Conservation (phyloP, 2,329 filamentous ascomycete genomes). For the Clonostachys byssicola region DNA sequence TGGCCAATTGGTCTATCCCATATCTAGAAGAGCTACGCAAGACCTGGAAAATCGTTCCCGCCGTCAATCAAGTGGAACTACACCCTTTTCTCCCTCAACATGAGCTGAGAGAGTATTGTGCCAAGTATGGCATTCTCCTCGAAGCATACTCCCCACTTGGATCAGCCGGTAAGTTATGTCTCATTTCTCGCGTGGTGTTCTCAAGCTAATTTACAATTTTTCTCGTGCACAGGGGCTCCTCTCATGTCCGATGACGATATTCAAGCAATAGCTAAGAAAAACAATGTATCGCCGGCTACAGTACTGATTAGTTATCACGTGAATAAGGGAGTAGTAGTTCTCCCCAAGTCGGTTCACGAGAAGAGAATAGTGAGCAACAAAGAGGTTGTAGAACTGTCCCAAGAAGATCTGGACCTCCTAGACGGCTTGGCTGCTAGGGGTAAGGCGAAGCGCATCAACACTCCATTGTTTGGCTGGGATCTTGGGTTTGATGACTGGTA, state of each 20-base stretch:
- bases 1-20: constrained; percentile 43
- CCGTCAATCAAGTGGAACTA: constrained; percentile 66
- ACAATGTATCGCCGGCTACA: too few relatives aligned
- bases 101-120: constrained; percentile 51
- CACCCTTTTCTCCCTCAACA: constrained; percentile 64
- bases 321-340: too few relatives aligned
- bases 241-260: too few relatives aligned
- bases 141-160: constrained; percentile 64
- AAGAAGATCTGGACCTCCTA: constrained; percentile 3
- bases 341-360: too few relatives aligned
- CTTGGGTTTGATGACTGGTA: constrained; percentile 22
- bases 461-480: constrained; percentile 21
- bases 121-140: constrained; percentile 53
- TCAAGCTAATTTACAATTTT: background rate
- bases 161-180: background rate
- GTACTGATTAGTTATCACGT: too few relatives aligned
- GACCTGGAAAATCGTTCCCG: constrained; percentile 51
- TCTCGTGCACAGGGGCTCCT: background rate
- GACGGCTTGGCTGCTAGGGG: constrained; percentile 15
- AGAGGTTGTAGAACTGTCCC: constrained; percentile 1
- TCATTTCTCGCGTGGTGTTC: background rate
- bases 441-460: constrained; percentile 23
- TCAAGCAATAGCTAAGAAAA: too few relatives aligned
- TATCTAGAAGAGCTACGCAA: constrained; percentile 33
- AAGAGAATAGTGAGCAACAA: too few relatives aligned